A percentile compares a stretch with the other conserved stretches of the same genome.
These are phyloP conservation scores for Houttuynia cordata DNA, from an alignment of 164 flowering plant genomes.

Conservation along the genomic window DNA sequence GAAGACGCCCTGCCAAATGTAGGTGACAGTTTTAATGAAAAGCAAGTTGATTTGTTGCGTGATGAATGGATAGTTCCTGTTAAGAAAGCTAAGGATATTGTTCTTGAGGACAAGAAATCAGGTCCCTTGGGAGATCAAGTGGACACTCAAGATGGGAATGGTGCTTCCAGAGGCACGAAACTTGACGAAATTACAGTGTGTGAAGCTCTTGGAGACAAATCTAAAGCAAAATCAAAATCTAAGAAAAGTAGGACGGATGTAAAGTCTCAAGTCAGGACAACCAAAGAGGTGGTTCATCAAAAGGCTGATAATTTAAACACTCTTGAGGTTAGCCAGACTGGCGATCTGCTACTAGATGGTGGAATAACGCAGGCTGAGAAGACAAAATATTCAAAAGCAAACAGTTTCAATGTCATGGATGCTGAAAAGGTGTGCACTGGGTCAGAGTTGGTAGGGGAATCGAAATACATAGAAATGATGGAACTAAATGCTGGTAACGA, in stretches of 20 bases:
- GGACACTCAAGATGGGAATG: background rate
- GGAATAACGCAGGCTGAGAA: too few relatives aligned
- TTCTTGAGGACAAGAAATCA: background rate
- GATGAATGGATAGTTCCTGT: constrained; percentile 4
- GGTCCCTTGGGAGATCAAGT: background rate
- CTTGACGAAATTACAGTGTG: constrained; percentile 9
- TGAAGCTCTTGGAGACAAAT: background rate
- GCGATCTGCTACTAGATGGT: too few relatives aligned
- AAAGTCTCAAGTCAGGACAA: background rate
- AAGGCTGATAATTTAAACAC: background rate
- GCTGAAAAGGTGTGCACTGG: too few relatives aligned
- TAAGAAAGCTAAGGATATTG: background rate
- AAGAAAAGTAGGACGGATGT: background rate
- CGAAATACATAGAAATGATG: too few relatives aligned
- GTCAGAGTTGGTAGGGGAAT: too few relatives aligned
- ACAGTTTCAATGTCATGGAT: too few relatives aligned
- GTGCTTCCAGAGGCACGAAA: constrained; percentile 5
- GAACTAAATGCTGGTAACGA: background rate
- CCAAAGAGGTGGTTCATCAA: background rate
- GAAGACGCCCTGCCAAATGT: background rate
- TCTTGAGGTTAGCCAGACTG: background rate
- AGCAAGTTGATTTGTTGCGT: constrained; percentile 4
- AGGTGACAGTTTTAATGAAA: constrained; percentile 1
- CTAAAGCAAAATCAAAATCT: background rate
- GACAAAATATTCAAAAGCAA: too few relatives aligned